Percentiles rank a stretch among this genome's conserved stretches.
Conservation (phyloP, 495 filamentous ascomycete species). For the Aspergillus sclerotiicarbonarius region DNA sequence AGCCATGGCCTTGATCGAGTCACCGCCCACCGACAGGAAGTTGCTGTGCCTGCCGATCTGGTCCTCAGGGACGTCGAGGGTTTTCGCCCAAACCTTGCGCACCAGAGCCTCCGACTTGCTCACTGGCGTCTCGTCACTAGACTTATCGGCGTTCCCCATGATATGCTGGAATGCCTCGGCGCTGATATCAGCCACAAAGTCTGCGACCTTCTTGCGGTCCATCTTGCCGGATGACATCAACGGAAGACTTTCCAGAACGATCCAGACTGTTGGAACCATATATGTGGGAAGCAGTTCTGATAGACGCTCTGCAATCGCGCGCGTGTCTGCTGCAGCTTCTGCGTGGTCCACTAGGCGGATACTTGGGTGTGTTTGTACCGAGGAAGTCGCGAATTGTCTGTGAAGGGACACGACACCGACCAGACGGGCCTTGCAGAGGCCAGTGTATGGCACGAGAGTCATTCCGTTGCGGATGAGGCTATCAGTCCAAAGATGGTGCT, state of each 20-base stretch:
- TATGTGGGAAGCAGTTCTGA: constrained; percentile 24
- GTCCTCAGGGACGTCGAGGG: constrained; percentile 17
- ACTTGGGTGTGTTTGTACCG: background rate
- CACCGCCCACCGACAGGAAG: constrained; percentile 56
- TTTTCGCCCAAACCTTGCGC: constrained; percentile 15
- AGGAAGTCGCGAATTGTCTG: background rate
- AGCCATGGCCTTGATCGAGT: constrained; percentile 55
- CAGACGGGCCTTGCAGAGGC: background rate
- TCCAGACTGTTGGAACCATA: constrained; percentile 41
- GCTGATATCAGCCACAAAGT: background rate
- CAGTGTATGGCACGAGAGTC: constrained; percentile 26
- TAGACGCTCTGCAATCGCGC: background rate
- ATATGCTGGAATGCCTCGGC: background rate
- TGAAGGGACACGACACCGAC: constrained; percentile 9
- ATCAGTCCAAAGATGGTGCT: constrained; percentile 31
- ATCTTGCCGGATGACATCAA: constrained; percentile 36
- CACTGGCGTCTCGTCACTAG: background rate
- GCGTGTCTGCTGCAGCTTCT: background rate
- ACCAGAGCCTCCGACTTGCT: constrained; percentile 11
- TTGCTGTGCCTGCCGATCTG: constrained; percentile 39
- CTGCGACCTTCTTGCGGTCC: constrained; percentile 20
- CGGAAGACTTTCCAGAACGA: constrained; percentile 38
- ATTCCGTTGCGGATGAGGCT: constrained; percentile 25
- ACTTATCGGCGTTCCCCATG: background rate
- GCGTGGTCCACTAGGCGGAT: background rate